Conservation (phyloP, 768 basidiomycete species). For the Tylopilus vinaceipallidus region DNA sequence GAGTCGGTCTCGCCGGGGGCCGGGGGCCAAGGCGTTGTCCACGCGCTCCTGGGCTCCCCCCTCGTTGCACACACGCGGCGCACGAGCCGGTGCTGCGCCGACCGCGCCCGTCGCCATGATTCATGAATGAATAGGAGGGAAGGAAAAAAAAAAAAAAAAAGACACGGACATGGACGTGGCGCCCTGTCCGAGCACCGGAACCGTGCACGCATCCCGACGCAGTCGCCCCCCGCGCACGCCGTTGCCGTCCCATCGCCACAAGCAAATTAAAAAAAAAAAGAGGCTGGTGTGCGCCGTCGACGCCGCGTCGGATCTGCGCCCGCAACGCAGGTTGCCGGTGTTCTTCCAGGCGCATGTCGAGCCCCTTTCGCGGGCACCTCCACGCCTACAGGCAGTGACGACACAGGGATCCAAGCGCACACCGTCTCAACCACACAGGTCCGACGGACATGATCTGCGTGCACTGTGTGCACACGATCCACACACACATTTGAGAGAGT, state of each 20-base stretch:
- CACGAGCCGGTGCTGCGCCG: conserved; percentile 10
- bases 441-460: conserved; percentile 17
- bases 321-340: conserved; percentile 7
- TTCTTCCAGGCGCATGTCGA: conserved; percentile 5
- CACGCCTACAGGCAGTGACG: conserved; percentile 2
- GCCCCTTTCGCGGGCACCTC: background rate
- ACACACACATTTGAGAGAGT: background rate
- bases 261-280: background rate
- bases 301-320: conserved; percentile 3
- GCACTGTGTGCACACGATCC: conserved; percentile 3
- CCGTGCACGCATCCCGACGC: background rate
- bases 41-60: conserved; percentile 10
- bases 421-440: background rate
- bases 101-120: conserved; percentile 6
- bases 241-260: background rate
- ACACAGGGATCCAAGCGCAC: conserved; percentile 13
- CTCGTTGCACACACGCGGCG: conserved; percentile 29
- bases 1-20: no score
- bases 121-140: background rate
- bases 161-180: no score
- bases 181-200: no score
- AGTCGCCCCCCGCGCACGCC: background rate
- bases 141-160: background rate
- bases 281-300: no score
- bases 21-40: no score